These are phyloP conservation scores for Gossypium trilobum DNA, from an alignment of 441 rosid species.

Conservation along the genomic window DNA sequence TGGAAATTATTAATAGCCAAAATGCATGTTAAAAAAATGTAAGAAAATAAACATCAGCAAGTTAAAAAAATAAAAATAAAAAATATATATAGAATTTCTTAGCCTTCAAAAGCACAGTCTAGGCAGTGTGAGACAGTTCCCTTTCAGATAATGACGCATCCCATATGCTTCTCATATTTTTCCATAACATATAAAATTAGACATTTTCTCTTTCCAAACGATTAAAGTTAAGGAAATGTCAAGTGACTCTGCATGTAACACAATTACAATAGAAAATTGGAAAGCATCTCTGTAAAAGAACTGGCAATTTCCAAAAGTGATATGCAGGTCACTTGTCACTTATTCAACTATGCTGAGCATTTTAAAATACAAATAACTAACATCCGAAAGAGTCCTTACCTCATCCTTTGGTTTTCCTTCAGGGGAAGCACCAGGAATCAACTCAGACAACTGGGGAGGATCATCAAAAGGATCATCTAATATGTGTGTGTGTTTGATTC, in stretches of 20 bases:
- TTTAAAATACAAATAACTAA: neutral
- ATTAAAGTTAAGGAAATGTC: neutral
- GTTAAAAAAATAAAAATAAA: neutral
- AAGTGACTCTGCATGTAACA: neutral
- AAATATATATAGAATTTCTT: neutral
- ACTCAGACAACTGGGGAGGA: slow-evolving; percentile 57
- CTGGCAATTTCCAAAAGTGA: neutral
- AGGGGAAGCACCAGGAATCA: slow-evolving; percentile 84
- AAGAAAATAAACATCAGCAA: neutral
- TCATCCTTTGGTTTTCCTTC: slow-evolving; percentile 94
- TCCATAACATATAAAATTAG: neutral
- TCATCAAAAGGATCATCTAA: slow-evolving; percentile 90
- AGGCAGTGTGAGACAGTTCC: neutral
- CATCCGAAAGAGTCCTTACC: slow-evolving; percentile 27
- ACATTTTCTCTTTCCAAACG: neutral
- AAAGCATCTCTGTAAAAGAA: neutral
- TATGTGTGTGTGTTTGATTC: slow-evolving; percentile 75
- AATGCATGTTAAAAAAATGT: neutral
- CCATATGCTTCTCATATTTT: neutral
- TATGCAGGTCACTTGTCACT: neutral
- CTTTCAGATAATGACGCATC: slow-evolving; percentile 1
- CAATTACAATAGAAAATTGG: neutral
- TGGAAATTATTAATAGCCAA: neutral
- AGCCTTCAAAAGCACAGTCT: neutral
- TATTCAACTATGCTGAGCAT: slow-evolving; percentile 1